phyloP scores from a whole-genome alignment of 2,329 filamentous ascomycete species.

The Fusarium robinianum region DNA sequence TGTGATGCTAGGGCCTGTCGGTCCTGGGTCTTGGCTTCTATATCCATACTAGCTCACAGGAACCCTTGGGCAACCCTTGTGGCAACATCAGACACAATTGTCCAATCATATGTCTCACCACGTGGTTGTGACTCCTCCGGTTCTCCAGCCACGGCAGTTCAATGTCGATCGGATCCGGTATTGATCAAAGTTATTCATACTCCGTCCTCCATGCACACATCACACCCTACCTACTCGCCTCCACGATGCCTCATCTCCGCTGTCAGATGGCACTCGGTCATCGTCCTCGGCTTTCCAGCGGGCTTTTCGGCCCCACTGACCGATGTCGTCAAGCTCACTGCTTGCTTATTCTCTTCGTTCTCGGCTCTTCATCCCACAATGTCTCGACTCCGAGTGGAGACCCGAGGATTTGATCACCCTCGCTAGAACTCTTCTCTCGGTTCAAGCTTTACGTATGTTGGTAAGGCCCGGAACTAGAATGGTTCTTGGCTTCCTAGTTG shows the following conservation, averaged over 20 bases:
- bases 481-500: constrained; percentile 6
- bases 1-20: not conserved
- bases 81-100: too few relatives aligned
- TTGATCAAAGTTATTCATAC: too few relatives aligned
- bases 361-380: not conserved
- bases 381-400: not conserved
- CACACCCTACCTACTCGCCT: too few relatives aligned
- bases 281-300: not conserved
- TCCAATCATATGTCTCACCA: too few relatives aligned
- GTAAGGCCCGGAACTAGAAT: not conserved
- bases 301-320: not conserved
- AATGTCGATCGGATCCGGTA: too few relatives aligned
- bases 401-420: not conserved
- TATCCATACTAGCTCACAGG: not conserved
- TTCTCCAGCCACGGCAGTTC: not conserved
- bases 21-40: not conserved
- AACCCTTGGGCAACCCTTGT: too few relatives aligned
- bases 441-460: not conserved
- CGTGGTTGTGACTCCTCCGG: constrained; percentile 1
- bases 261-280: not conserved
- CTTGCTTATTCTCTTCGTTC: not conserved
- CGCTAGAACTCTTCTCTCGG: not conserved
- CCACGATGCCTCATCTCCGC: not conserved
- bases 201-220: too few relatives aligned
- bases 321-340: not conserved